Percentiles rank a stretch among this genome's conserved stretches.
Conservation (phyloP, 345 rosid species). For the Hevea brasiliensis region DNA sequence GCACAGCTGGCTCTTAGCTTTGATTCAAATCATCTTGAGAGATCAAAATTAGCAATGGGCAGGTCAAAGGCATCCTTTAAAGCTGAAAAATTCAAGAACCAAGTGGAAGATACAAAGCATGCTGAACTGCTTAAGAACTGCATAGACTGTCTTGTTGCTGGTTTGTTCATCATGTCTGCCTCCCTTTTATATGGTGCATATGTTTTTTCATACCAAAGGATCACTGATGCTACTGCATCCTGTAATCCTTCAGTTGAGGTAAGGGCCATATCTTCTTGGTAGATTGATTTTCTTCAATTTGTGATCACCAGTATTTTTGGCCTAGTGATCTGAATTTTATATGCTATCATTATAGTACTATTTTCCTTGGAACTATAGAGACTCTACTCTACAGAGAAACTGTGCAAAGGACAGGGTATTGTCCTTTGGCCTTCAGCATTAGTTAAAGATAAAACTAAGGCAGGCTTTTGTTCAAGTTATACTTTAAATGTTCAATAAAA, state of each 20-base stretch:
- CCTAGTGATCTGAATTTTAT: neutral
- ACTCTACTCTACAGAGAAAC: neutral
- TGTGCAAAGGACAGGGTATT: neutral
- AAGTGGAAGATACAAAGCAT: constrained; percentile 65
- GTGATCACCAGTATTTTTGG: neutral
- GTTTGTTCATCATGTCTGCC: constrained; percentile 57
- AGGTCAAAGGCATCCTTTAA: constrained; percentile 62
- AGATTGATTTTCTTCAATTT: constrained; percentile 1
- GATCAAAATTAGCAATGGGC: constrained; percentile 66
- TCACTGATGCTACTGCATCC: constrained; percentile 64
- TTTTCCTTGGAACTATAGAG: neutral
- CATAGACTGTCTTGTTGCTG: constrained; percentile 77
- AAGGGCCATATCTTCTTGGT: constrained; percentile 12
- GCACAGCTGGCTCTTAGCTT: constrained; percentile 43
- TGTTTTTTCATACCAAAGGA: constrained; percentile 58
- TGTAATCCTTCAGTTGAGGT: constrained; percentile 55
- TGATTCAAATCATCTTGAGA: constrained; percentile 63
- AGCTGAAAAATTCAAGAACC: constrained; percentile 70
- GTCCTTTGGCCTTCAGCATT: neutral
- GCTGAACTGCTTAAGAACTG: constrained; percentile 61
- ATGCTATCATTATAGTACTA: neutral
- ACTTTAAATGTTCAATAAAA: neutral
- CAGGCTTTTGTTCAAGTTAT: neutral
- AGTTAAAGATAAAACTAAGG: neutral
- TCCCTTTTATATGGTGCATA: constrained; percentile 63